Evolutionary conservation across 202 grass and related monocot species (phyloP), one percentile per base, ranked within the genome.

Genomic region (Bolboschoenoplectus hybrid): DNA sequence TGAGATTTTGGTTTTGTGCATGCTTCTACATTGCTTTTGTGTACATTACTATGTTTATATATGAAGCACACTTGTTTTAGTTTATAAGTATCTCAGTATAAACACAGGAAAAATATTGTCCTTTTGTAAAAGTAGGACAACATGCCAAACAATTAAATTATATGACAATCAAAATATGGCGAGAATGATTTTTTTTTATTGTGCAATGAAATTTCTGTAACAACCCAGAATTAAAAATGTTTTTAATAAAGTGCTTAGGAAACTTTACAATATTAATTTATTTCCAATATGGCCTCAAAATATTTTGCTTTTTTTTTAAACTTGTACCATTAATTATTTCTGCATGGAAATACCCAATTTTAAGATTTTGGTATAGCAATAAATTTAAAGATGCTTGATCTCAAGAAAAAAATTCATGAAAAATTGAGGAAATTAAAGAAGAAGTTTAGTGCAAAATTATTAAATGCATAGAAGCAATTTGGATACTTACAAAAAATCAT

Each of bases 11-110:
- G 73, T 12, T 6, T 55, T 7, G 16, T 46, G 6, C 6, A 46
- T 46, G 72, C 11, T 75, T 75, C 32, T 56, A 78, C 50, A 80
- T 80, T 80, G 75, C 75, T 43, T 80, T 80, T 19, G 53, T 77
- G 5, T 41, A 80, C 16, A 80, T 61, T 40, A 39, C 7, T 40
- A 79, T 58, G 52, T 57, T 58, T 35, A 58, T 39, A 4, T 50
- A 17, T 53, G 26, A 75, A 52, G 47, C 47, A 52, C 26, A 16
- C 72, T 36, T 52, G 10, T 53, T 50, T 56, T 76, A 53, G 11
- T 58, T 2, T 19, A 40, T 9, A 40, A 79, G 35, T 10, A 58
- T 79, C 52, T 6, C 6, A 74, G 52, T 79, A 79, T 60, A 60
- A 79, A 79, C 75, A 58, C 14, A 39, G 35, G 75, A 16, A 79